These are phyloP conservation scores for Aegilops tauschii DNA, from an alignment of 176 grass and related monocot species.

Conservation along the genomic window DNA sequence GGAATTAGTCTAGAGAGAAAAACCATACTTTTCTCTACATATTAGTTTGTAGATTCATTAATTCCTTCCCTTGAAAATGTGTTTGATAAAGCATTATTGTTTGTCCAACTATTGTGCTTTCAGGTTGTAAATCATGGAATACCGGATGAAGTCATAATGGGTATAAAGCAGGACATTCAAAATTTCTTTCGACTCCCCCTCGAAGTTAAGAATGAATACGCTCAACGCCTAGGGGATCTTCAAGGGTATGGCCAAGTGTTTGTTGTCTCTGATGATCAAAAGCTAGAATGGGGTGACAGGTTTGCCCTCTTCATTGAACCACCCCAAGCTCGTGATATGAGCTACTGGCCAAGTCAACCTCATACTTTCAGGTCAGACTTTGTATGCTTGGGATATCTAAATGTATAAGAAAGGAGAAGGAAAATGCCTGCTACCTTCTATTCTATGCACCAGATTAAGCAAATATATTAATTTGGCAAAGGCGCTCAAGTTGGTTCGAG, in stretches of 20 bases:
- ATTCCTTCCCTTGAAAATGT: background rate
- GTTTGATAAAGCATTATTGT: background rate
- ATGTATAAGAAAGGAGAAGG: background rate
- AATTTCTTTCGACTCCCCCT: conserved; percentile 45
- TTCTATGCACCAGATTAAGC: background rate
- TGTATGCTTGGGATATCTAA: background rate
- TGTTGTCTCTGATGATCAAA: conserved; percentile 41
- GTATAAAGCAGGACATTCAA: conserved; percentile 25
- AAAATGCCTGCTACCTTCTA: background rate
- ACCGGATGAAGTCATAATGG: conserved; percentile 34
- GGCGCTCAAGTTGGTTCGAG: no score
- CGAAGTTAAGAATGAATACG: conserved; percentile 33
- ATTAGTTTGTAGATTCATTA: background rate
- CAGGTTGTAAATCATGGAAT: conserved; percentile 55
- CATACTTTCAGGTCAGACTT: conserved; percentile 42
- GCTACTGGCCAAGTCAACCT: conserved; percentile 36
- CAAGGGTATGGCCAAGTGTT: conserved; percentile 60
- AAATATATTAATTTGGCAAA: background rate
- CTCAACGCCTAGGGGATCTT: conserved; percentile 35
- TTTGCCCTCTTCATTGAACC: conserved; percentile 32
- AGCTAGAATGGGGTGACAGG: conserved; percentile 53
- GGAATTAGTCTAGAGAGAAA: background rate
- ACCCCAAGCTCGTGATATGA: conserved; percentile 34
- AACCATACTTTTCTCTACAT: background rate
- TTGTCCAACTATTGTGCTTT: background rate